phyloP scores from a whole-genome alignment of 768 basidiomycete genomes.

The Collybiopsis confluens region DNA sequence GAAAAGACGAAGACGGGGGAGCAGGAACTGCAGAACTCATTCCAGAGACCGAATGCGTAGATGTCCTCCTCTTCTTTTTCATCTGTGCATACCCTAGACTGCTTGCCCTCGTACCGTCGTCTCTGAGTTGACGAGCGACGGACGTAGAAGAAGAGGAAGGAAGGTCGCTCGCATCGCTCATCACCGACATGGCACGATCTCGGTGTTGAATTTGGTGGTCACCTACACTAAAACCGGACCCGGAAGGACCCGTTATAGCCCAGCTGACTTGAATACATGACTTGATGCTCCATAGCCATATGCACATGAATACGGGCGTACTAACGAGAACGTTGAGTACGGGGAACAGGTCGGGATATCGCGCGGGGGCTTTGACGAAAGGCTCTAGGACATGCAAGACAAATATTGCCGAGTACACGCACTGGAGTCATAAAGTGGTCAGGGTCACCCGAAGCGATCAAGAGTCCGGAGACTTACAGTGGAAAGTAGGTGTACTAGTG shows the following conservation, averaged over 20 bases:
- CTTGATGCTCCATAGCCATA: slow-evolving; percentile 90
- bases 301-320: slow-evolving; percentile 72
- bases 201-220: neutral
- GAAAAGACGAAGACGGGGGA: neutral
- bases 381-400: slow-evolving; percentile 63
- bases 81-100: neutral
- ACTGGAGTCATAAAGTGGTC: slow-evolving; percentile 27
- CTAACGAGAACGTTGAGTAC: slow-evolving; percentile 83
- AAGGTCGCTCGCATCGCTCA: neutral
- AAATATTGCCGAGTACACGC: slow-evolving; percentile 50
- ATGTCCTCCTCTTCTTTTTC: neutral
- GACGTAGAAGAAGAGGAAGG: neutral
- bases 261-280: slow-evolving; percentile 76
- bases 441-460: slow-evolving; percentile 3
- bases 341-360: slow-evolving; percentile 81
- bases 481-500: slow-evolving; percentile 52
- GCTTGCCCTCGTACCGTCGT: neutral
- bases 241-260: slow-evolving; percentile 60
- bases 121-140: neutral
- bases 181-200: neutral
- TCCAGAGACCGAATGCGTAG: slow-evolving; percentile 2
- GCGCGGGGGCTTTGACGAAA: slow-evolving; percentile 56
- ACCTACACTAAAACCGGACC: neutral
- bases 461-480: slow-evolving; percentile 33
- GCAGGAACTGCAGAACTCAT: neutral